phyloP scores from a whole-genome alignment of 805 yeast species.

The Lipomyces spencermartinsiae region DNA sequence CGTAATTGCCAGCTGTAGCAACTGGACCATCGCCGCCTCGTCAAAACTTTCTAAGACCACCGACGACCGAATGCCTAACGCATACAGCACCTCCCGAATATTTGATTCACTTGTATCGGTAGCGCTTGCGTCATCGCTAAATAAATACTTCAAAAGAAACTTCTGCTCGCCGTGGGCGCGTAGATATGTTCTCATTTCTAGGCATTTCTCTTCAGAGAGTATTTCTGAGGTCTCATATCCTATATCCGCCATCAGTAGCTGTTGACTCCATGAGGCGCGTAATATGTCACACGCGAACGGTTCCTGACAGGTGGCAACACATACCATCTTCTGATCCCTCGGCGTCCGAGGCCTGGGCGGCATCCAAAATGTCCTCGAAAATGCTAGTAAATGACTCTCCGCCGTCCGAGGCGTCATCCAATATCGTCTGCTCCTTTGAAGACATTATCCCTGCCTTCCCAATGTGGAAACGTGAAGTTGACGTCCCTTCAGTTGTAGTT shows the following conservation, averaged over 20 bases:
- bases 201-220: conserved; percentile 8
- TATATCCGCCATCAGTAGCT: not conserved
- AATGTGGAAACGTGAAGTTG: not conserved
- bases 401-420: not conserved
- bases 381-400: not conserved
- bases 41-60: conserved; percentile 46
- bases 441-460: not conserved
- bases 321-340: conserved; percentile 6
- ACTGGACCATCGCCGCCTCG: conserved; percentile 50
- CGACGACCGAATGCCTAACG: conserved; percentile 28
- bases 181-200: conserved; percentile 21
- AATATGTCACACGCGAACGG: not conserved
- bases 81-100: conserved; percentile 39
- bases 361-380: conserved; percentile 15
- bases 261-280: not conserved
- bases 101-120: conserved; percentile 1
- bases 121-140: not conserved
- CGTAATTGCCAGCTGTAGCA: conserved; percentile 61
- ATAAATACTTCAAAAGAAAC: conserved; percentile 22
- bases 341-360: conserved; percentile 12
- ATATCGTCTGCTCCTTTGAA: not conserved
- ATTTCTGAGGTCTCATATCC: not conserved
- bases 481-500: not conserved
- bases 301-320: not conserved
- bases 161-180: conserved; percentile 22